Base-by-base conservation (phyloP, 441 rosid genomes). In the Metrosideros polymorpha region DNA sequence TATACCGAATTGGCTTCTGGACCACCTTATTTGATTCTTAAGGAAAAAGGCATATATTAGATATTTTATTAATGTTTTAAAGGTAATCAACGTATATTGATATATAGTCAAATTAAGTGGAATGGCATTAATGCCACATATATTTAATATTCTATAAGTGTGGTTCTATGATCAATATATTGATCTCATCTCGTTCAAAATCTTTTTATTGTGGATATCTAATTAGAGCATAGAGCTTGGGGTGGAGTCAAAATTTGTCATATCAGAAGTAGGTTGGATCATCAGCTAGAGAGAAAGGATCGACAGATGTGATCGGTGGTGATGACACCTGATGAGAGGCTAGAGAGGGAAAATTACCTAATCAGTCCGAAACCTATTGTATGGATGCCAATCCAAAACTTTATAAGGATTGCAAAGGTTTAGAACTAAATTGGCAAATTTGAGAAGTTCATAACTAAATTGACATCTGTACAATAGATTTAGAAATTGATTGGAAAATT, bases 261-360 rank as follows among this genome's bases (percentile, higher is more conserved):
- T 29, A 7, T 29, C 10, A 6, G 3, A 59, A 10, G 29, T 14
- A 9, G 3, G 17, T 14, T 29, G 71, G 22, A 59, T 29, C 35
- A 29, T 59, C 0, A 22, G 39, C 22, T 7, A 59, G 39, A 59
- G 39, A 59, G 39, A 59, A 59, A 39, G 19, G 35, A 59, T 29
- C 5, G 0, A 29, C 10, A 4, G 7, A 2, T 2, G 4, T 15
- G 10, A 6, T 59, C 15, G 71, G 71, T 0, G 3, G 4, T 59
- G 35, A 59, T 22, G 7, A 7, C 39, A 15, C 71, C 39, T 14
- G 5, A 29, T 59, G 71, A 15, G 39, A 30, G 5, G 18, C 10
- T 0, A 7, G n/a, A 29, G 71, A 29, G 39, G 3, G 5, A 29
- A 29, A 29, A 59, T 59, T 29, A 59, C 4, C 9, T 12, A 7